Evolutionary conservation across 768 basidiomycete species (phyloP), one percentile per base, ranked within the genome.

Genomic region (Boletus rubropictus): DNA sequence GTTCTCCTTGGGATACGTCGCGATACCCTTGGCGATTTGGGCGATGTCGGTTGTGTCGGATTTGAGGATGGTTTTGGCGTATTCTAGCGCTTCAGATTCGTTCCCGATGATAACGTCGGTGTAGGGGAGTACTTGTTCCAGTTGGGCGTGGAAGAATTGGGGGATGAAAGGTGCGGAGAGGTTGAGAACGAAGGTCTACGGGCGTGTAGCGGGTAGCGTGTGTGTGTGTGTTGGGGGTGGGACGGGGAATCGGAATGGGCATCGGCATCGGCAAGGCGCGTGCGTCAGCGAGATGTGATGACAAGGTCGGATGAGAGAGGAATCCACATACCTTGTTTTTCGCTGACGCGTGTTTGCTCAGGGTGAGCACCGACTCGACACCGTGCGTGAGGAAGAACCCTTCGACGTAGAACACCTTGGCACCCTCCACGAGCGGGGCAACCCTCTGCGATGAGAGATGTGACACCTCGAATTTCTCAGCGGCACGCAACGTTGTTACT

Each of bases 301-400:
- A 28, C 7, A 37, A 33, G 22, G n/a, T 20, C 15, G 12, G 3
- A 8, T 14, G 49, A n/a, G 20, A 17, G 7, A 17, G 29, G 42
- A 32, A 17, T 1, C 9, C 10, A 0, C 17, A 1, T 45, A 84
- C 90, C 80, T 96, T 97, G 57, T 81, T 80, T 15, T 77, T 76
- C 31, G 71, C 74, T 8, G 87, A 79, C 4, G 90, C 86, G 53
- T 85, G 82, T 65, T 86, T 81, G 68, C 85, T 81, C 51, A 98
- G 70, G 58, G 84, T 74, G 32, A 89, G 68, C 40, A 81, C 81
- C 46, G 79, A 76, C 46, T 82, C 80, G 47, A 78, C 64, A 37
- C 96, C 95, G 63, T 99, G 95, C 15, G 95, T 95, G 49, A 98
- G 78, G 82, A 99, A 97, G 75, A 86, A 99, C 7, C 95, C 95